These are phyloP conservation scores for Mycena belliarum DNA, from an alignment of 768 basidiomycete genomes.

Conservation along the genomic window DNA sequence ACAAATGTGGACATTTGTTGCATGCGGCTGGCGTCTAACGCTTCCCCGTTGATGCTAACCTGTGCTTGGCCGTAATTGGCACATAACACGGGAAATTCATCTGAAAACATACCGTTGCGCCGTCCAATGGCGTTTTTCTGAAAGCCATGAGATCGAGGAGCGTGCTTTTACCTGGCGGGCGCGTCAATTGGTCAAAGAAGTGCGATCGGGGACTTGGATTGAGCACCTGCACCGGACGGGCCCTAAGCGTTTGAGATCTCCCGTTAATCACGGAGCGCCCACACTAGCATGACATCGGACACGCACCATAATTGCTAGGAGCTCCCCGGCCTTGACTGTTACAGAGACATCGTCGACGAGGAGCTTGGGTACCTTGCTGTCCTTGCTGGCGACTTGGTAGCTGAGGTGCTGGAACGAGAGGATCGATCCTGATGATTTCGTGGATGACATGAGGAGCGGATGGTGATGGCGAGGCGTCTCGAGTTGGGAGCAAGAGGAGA, in stretches of 20 bases:
- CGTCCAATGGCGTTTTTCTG: slow-evolving; percentile 33
- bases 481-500: background rate
- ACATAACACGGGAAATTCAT: background rate
- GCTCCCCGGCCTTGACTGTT: slow-evolving; percentile 38
- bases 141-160: slow-evolving; percentile 48
- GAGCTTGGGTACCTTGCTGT: slow-evolving; percentile 27
- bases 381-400: slow-evolving; percentile 31
- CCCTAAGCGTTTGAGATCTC: slow-evolving; percentile 31
- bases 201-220: background rate
- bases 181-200: too few species aligned
- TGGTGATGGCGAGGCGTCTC: background rate
- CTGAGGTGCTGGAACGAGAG: slow-evolving; percentile 32
- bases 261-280: slow-evolving; percentile 1
- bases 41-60: slow-evolving; percentile 35
- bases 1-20: slow-evolving; percentile 50
- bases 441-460: background rate
- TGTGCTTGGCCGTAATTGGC: slow-evolving; percentile 12
- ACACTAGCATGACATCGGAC: background rate
- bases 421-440: background rate
- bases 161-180: slow-evolving; percentile 41
- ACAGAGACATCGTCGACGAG: slow-evolving; percentile 44
- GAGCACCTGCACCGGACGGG: slow-evolving; percentile 43
- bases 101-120: slow-evolving; percentile 31
- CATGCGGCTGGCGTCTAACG: slow-evolving; percentile 31
- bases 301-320: slow-evolving; percentile 45